Conservation (phyloP, 164 flowering plant genomes). For the Buxus sempervirens region DNA sequence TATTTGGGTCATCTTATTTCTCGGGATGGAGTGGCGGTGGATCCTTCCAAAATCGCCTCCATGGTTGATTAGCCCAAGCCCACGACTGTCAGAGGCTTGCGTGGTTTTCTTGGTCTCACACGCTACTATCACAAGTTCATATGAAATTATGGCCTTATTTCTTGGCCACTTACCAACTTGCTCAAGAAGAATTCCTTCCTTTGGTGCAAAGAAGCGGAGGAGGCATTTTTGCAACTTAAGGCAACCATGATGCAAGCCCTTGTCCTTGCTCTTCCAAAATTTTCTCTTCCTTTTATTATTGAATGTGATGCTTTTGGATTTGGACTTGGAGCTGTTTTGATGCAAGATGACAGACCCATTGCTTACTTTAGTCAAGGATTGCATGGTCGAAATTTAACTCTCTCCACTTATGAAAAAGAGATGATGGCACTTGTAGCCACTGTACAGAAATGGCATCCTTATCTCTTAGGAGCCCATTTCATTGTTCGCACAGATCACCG, state of each 20-base stretch:
- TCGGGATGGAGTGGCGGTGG: background rate
- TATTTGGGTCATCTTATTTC: background rate
- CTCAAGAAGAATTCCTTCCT: background rate
- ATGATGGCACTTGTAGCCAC: background rate
- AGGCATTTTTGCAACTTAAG: background rate
- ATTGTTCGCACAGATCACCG: background rate
- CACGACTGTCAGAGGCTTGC: background rate
- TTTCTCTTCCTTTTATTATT: background rate
- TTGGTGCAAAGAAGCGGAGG: background rate
- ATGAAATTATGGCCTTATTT: background rate
- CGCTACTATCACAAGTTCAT: background rate
- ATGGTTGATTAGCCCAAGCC: background rate
- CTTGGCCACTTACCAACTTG: background rate
- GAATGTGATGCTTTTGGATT: background rate
- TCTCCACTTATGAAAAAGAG: constrained; percentile 1
- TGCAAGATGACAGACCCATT: background rate
- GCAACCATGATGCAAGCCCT: background rate
- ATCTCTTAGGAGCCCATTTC: constrained; percentile 10
- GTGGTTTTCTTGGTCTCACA: background rate
- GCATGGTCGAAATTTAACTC: too few species aligned
- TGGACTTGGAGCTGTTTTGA: background rate
- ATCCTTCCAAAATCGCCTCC: background rate
- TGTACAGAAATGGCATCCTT: constrained; percentile 1
- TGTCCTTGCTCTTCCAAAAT: background rate
- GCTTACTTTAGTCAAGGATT: background rate